A percentile compares a stretch with the other conserved stretches of the same genome.
phyloP scores from a whole-genome alignment of 306 rosid species.

The Fragaria nilgerrensis region DNA sequence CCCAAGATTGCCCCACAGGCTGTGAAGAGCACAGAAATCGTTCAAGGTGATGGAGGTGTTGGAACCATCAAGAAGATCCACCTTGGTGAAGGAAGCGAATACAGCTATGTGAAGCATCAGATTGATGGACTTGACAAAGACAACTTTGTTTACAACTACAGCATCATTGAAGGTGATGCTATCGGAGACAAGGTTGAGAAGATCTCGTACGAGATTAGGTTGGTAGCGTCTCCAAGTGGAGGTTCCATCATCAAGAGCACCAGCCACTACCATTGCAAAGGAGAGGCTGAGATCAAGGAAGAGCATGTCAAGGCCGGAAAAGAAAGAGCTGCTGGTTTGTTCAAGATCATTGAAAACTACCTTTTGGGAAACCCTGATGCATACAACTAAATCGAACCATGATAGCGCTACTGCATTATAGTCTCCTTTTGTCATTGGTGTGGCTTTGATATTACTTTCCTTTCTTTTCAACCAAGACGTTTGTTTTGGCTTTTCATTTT shows the following conservation, averaged over 20 bases:
- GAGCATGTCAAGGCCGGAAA: background rate
- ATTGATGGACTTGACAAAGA: no score
- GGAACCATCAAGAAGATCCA: no score
- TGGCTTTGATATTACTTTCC: background rate
- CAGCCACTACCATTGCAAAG: conserved; percentile 29
- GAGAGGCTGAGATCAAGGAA: conserved; percentile 1
- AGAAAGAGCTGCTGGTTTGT: background rate
- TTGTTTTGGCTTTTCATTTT: no score
- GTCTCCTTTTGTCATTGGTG: background rate
- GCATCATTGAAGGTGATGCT: conserved; percentile 37
- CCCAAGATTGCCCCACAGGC: no score
- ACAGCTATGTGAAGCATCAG: no score
- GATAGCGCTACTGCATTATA: background rate
- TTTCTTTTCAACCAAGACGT: no score
- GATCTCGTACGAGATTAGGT: conserved; percentile 29
- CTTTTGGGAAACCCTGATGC: conserved; percentile 33
- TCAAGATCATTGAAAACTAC: conserved; percentile 7
- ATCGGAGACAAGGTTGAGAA: conserved; percentile 33
- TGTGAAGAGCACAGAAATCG: no score
- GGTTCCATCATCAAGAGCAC: conserved; percentile 36
- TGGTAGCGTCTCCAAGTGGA: conserved; percentile 23
- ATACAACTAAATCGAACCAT: conserved; percentile 24
- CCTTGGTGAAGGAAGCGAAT: no score
- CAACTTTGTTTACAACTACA: conserved; percentile 26
- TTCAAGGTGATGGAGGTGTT: background rate